Base-by-base conservation (phyloP, 805 yeast genomes). In the Aciculoconidium aculeatum region DNA sequence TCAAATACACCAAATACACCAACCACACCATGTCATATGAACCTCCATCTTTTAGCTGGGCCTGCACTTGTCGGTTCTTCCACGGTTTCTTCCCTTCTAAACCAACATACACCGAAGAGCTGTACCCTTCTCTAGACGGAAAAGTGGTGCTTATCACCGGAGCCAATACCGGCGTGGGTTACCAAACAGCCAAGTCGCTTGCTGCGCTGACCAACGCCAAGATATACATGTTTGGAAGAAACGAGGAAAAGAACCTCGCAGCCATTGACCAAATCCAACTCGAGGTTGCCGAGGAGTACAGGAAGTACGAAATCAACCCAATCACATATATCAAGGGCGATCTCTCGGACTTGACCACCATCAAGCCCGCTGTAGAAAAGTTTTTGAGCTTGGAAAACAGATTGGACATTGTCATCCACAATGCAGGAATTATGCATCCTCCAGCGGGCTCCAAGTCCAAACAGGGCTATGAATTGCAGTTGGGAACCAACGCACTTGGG, bases 401-500 rank as follows among this genome's bases (percentile, higher is more conserved):
- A 25, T 23, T 47, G 25, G 50, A 47, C 35, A 30, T 47, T 12
- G 31, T 47, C 3, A 42, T 47, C 20, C 49, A 44, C 25, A 47
- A 47, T 39, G 50, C 50, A 13, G 53, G 51, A 3, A 45, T 68
- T 3, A 60, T 63, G 65, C 34, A 31, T 8, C 64, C 65, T 3
- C 61, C 67, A 3, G 26, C 27, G 15, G 63, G 55, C 1, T 37
- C 61, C 5, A 35, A 32, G 15, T 60, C 75, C 7, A 44, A 36
- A 10, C 73, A 71, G 44, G 73, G 70, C 6, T 59, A 51, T 31
- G 76, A 72, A 30, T 31, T 52, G 20, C 70, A 65, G 31, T 45
- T 68, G 21, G 77, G 72, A 7, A 60, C 64, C 11, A 72, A 71
- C 42, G 57, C 45, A 14, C 38, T 72, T 11, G 76, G 68, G 3